Percentiles rank a stretch among this genome's conserved stretches.
Conservation (phyloP, 179 eudicot genomes). For the Amaranthus tricolor region DNA sequence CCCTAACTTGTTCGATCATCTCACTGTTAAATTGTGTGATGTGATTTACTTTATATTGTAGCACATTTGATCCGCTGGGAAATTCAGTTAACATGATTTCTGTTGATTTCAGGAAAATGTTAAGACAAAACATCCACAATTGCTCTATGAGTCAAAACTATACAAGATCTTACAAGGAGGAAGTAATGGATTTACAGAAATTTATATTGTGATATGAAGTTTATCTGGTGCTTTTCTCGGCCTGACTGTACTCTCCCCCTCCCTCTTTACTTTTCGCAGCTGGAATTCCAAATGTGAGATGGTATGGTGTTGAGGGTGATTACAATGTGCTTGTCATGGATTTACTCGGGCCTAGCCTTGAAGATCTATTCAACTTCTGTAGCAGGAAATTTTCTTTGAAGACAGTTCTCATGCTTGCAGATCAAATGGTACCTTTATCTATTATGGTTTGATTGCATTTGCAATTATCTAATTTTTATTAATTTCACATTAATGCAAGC, state of each 20-base stretch:
- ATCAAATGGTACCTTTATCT: slow-evolving; percentile 69
- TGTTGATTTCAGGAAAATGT: slow-evolving; percentile 63
- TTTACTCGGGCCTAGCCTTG: slow-evolving; percentile 94
- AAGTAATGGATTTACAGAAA: slow-evolving; percentile 49
- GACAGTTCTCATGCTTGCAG: slow-evolving; percentile 98
- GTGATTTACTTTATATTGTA: slow-evolving; percentile 1
- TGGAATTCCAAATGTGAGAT: slow-evolving; percentile 85
- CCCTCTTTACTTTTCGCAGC: slow-evolving; percentile 38
- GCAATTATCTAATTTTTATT: background rate
- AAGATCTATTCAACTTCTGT: slow-evolving; percentile 89
- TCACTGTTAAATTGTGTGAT: background rate
- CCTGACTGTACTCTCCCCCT: background rate
- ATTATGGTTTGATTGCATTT: background rate
- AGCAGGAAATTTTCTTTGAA: slow-evolving; percentile 84
- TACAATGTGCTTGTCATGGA: slow-evolving; percentile 93
- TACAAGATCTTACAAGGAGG: slow-evolving; percentile 90
- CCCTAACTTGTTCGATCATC: background rate
- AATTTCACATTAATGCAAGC: slow-evolving; percentile 10
- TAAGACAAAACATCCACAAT: slow-evolving; percentile 87
- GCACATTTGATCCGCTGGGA: background rate
- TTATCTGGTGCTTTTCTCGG: background rate
- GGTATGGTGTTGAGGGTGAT: slow-evolving; percentile 95
- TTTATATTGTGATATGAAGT: slow-evolving; percentile 4
- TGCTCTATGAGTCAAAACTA: slow-evolving; percentile 84
- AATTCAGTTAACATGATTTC: background rate